Conservation (phyloP, 2,329 filamentous ascomycete genomes). For the Diplodia sapinea region DNA sequence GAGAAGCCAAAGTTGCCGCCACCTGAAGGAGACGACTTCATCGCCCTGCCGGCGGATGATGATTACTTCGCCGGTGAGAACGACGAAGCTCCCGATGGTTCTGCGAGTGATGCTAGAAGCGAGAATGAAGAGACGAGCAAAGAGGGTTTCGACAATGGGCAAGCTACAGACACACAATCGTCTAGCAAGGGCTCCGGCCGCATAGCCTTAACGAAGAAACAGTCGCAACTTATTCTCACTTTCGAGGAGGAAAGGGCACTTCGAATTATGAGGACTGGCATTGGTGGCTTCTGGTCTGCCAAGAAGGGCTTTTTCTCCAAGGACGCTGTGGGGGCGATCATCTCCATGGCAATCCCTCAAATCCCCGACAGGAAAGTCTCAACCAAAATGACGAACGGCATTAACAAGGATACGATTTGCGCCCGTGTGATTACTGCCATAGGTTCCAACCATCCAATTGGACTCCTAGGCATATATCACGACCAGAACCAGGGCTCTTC, state of each 20-base stretch:
- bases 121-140: background rate
- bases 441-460: background rate
- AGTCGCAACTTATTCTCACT: background rate
- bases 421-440: background rate
- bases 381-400: background rate
- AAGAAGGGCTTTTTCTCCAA: conserved; percentile 5
- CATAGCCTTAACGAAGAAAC: background rate
- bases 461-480: background rate
- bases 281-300: background rate
- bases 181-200: background rate
- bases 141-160: background rate
- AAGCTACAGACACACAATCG: background rate
- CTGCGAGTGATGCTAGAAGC: background rate
- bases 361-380: conserved; percentile 1
- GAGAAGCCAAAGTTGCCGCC: background rate
- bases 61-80: background rate
- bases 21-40: conserved; percentile 8
- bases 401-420: conserved; percentile 3
- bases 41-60: conserved; percentile 3
- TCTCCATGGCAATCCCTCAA: conserved; percentile 10
- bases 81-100: background rate
- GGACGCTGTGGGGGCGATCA: background rate
- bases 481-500: background rate
- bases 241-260: conserved; percentile 4
- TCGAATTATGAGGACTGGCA: background rate